Evolutionary conservation across 208 protist species (phyloP), one percentile per base, ranked within the genome.

Genomic region (Leishmania major): DNA sequence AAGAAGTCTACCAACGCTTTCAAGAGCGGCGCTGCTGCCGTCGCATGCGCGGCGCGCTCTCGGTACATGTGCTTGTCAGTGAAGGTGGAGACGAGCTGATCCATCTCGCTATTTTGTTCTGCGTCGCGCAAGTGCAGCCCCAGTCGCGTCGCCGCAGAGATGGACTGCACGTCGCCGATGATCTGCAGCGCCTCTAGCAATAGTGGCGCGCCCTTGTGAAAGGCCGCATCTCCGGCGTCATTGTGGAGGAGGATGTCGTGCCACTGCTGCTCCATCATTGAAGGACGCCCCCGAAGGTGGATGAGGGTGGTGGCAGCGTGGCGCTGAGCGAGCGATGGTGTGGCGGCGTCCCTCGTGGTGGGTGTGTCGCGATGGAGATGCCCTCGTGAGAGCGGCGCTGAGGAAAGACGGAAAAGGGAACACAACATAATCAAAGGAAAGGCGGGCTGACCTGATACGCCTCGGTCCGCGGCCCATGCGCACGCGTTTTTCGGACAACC

Each of bases 221-320:
- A 94, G 70, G 79, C 85, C 0, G 47, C 78, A 79, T 95, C 92
- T 45, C 91, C 94, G 37, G 90, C 86, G 77, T 97, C 94, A 57
- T 92, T 82, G 55, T 91, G 82, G 43, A 97, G 85, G 13, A 93
- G 53, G 22, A 97, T 84, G 47, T 94, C 90, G 80, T 95, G 91
- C 87, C 88, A 93, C 83, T 89, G 70, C 31, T 84, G 75, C 83
- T 88, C 80, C 79, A 87, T 88, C 7, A 1, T 47, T 5, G 60
- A 62, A n/a, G 45, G 70, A 28, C 35, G 4, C 60, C 11, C 31
- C n/a, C 13, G n/a, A 71, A 47, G 40, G 22, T 17, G 25, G 11
- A 45, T 22, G n/a, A 7, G 62, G 62, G 62, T 2, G 62, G n/a
- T n/a, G n/a, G 62, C 3, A 6, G 25, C 3, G n/a, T 69, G 31